Evolutionary conservation across 345 rosid species (phyloP).

Genomic region (Acer saccharum): DNA sequence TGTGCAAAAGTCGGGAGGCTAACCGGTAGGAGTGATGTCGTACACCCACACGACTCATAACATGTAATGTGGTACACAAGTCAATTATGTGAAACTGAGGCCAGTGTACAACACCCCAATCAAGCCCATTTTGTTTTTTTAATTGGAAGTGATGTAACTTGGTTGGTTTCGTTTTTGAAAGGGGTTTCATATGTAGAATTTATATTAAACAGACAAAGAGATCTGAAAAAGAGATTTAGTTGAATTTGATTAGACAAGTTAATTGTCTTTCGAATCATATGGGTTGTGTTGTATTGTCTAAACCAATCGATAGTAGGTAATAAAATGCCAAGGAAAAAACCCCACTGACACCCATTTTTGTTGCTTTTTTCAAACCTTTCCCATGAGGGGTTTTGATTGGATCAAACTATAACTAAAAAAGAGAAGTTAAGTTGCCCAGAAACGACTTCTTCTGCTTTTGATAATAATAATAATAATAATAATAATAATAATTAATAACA

Average conservation of each 20-base stretch:
- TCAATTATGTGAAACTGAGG: too few relatives aligned
- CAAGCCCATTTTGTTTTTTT: too few relatives aligned
- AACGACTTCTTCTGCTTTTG: conserved; percentile 3
- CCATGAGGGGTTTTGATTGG: conserved; percentile 25
- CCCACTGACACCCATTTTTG: conserved; percentile 1
- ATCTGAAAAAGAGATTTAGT: conserved; percentile 40
- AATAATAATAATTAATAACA: conserved; percentile 1
- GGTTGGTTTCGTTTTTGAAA: neutral
- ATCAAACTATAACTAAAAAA: neutral
- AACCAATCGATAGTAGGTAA: neutral
- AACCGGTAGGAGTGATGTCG: too few relatives aligned
- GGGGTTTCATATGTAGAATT: conserved; percentile 11
- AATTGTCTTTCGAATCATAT: conserved; percentile 15
- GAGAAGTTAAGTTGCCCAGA: conserved; percentile 12
- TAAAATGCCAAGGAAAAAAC: conserved; percentile 12
- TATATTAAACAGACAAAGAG: conserved; percentile 22
- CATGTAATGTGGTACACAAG: too few relatives aligned
- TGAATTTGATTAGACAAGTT: conserved; percentile 30
- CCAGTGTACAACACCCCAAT: too few relatives aligned
- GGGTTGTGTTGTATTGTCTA: conserved; percentile 25
- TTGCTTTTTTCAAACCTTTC: neutral
- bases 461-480: conserved; percentile 13
- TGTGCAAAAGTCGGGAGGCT: too few relatives aligned
- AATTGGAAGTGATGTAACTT: conserved; percentile 16
- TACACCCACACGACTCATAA: too few relatives aligned